Percentiles rank a stretch among this genome's conserved stretches.
These are phyloP conservation scores for Monascus ruber DNA, from an alignment of 2,329 filamentous ascomycete species.

Conservation along the genomic window DNA sequence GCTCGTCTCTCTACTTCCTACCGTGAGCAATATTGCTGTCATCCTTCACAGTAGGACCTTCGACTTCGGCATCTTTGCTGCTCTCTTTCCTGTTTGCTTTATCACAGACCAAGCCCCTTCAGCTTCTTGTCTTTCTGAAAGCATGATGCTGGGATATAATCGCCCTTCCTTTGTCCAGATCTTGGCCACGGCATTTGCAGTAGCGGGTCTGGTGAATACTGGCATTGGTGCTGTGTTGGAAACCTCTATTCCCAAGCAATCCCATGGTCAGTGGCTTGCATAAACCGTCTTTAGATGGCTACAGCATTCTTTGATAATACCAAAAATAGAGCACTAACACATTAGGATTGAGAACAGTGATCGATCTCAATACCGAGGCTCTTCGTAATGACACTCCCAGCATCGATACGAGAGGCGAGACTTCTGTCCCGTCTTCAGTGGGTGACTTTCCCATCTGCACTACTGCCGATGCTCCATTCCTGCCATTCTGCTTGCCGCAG, in stretches of 20 bases:
- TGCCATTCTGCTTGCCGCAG: constrained; percentile 25
- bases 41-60: too few species aligned
- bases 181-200: neutral
- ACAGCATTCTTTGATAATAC: neutral
- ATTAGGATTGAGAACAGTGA: neutral
- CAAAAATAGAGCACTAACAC: neutral
- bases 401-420: neutral
- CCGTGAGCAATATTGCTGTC: too few species aligned
- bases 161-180: neutral
- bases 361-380: neutral
- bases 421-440: constrained; percentile 3
- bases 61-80: too few species aligned
- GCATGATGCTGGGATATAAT: neutral
- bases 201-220: neutral
- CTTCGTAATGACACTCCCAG: constrained; percentile 1
- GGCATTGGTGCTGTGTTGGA: neutral
- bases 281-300: too few species aligned
- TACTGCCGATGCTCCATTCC: constrained; percentile 9
- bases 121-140: neutral
- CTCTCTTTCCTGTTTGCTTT: too few species aligned
- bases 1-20: too few species aligned
- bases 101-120: too few species aligned
- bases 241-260: neutral
- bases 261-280: neutral
- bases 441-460: constrained; percentile 22